phyloP scores from a whole-genome alignment of 495 filamentous ascomycete genomes.

The Venustampulla echinocandica region DNA sequence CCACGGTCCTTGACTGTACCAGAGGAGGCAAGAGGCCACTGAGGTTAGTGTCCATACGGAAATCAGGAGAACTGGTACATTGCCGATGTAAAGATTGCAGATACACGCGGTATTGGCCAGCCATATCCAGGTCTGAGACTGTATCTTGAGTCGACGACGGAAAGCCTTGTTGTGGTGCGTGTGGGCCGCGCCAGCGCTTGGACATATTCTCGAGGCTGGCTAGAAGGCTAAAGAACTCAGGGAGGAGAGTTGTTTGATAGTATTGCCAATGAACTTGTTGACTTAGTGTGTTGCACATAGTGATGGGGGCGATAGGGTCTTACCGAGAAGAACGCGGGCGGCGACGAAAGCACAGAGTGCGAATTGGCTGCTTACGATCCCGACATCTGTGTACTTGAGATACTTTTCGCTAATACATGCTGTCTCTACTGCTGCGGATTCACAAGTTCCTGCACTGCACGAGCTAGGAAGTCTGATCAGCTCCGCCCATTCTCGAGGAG shows the following conservation, averaged over 20 bases:
- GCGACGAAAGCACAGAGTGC: constrained; percentile 35
- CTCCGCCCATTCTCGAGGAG: constrained; percentile 28
- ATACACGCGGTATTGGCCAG: too few species aligned
- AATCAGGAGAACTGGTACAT: too few species aligned
- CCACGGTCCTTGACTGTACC: too few species aligned
- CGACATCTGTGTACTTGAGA: constrained; percentile 21
- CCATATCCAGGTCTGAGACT: too few species aligned
- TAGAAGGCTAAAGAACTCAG: constrained; percentile 26
- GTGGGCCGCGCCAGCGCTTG: constrained; percentile 15
- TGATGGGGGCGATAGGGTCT: background rate
- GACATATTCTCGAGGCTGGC: constrained; percentile 27
- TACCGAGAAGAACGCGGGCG: constrained; percentile 27
- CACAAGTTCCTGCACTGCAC: constrained; percentile 33
- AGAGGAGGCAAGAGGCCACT: too few species aligned
- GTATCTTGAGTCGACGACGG: background rate
- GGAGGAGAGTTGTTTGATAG: constrained; percentile 15
- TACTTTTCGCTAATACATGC: constrained; percentile 29
- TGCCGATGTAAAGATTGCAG: too few species aligned
- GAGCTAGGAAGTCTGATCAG: constrained; percentile 3
- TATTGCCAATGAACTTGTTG: constrained; percentile 7
- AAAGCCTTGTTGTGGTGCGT: background rate
- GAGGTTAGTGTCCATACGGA: too few species aligned
- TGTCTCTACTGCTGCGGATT: constrained; percentile 32
- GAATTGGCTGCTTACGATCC: constrained; percentile 29
- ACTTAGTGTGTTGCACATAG: background rate